Conservation (phyloP, 192 early-diverging fungal species). For the Backusella liffmaniae region DNA sequence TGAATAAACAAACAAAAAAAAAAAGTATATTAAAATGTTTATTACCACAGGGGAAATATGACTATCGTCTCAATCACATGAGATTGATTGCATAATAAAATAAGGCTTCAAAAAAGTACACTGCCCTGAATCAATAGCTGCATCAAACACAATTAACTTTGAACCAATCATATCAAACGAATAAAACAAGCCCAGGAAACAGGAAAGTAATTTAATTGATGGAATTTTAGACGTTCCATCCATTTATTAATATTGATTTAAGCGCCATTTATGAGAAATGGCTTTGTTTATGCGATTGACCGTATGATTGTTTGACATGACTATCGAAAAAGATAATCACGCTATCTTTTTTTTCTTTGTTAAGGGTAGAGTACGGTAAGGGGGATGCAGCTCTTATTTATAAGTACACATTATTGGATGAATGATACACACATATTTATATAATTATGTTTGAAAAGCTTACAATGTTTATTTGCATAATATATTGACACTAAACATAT, state of each 20-base stretch:
- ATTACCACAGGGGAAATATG: neutral
- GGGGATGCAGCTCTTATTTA: neutral
- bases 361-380: neutral
- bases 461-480: too few species aligned
- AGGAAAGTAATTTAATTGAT: neutral
- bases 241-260: neutral
- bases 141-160: neutral
- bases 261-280: neutral
- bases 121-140: neutral
- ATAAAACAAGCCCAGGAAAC: neutral
- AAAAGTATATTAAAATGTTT: slow-evolving; percentile 1
- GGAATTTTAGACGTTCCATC: neutral
- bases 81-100: neutral
- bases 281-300: neutral
- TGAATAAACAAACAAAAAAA: neutral
- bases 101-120: neutral
- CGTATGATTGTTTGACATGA: neutral
- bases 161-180: neutral
- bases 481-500: neutral
- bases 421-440: neutral
- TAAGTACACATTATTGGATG: neutral
- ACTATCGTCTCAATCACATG: slow-evolving; percentile 10
- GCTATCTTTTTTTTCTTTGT: neutral
- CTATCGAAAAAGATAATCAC: neutral
- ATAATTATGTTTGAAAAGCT: neutral